phyloP scores from a whole-genome alignment of 2,329 filamentous ascomycete species.

The Leptoxyphium fumago region DNA sequence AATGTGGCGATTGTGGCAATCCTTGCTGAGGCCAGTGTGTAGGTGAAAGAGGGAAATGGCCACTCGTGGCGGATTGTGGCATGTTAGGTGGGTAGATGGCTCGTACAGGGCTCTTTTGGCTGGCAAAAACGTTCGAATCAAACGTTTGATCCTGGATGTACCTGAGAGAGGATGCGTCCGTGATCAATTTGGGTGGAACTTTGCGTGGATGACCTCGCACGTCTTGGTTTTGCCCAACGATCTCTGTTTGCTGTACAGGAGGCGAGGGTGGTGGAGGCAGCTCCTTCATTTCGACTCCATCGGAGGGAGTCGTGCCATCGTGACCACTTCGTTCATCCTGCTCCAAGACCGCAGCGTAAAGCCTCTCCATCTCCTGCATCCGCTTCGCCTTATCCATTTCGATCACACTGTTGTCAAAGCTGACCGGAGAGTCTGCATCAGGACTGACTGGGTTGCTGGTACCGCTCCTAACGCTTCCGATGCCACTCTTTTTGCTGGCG shows the following conservation, averaged over 20 bases:
- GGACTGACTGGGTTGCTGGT: conserved; percentile 31
- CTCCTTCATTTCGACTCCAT: background rate
- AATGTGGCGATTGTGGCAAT: background rate
- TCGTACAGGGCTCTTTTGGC: conserved; percentile 26
- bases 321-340: conserved; percentile 48
- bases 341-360: conserved; percentile 86
- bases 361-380: conserved; percentile 70
- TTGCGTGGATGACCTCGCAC: conserved; percentile 6
- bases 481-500: conserved; percentile 12
- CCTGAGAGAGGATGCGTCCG: conserved; percentile 10
- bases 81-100: conserved; percentile 32
- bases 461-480: conserved; percentile 17
- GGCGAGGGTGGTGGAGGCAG: background rate
- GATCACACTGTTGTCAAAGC: conserved; percentile 65
- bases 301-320: conserved; percentile 6
- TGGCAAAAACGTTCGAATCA: too few relatives aligned
- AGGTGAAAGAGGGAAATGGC: background rate
- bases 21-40: background rate
- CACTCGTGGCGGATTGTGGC: background rate
- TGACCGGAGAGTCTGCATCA: conserved; percentile 43
- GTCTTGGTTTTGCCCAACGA: background rate
- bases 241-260: background rate
- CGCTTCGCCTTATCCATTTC: conserved; percentile 59
- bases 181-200: conserved; percentile 13
- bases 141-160: background rate